phyloP scores from a whole-genome alignment of 2,329 filamentous ascomycete genomes.

The Epichloe sibirici region DNA sequence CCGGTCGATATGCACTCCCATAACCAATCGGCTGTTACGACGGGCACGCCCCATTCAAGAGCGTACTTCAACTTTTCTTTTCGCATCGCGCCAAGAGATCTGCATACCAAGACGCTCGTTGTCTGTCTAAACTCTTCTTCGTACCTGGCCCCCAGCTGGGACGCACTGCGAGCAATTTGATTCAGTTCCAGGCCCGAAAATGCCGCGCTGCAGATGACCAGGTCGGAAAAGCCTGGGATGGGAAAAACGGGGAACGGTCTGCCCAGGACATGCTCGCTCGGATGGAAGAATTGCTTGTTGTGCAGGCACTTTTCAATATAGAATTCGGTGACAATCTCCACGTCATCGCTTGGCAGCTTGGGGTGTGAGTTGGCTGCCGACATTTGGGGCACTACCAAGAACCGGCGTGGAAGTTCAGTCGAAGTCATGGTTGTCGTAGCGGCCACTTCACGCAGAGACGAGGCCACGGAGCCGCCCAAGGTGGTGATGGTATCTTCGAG shows the following conservation, averaged over 20 bases:
- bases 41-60: constrained; percentile 60
- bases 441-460: constrained; percentile 29
- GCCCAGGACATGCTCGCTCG: constrained; percentile 58
- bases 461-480: constrained; percentile 32
- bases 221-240: constrained; percentile 53
- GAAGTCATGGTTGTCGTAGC: constrained; percentile 13
- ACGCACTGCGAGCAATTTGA: constrained; percentile 67
- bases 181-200: constrained; percentile 77
- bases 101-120: constrained; percentile 69
- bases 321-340: constrained; percentile 67
- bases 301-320: constrained; percentile 86
- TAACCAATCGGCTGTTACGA: constrained; percentile 75
- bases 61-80: constrained; percentile 73
- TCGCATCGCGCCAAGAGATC: constrained; percentile 41
- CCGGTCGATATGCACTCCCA: constrained; percentile 63
- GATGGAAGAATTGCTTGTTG: constrained; percentile 57
- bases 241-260: constrained; percentile 63
- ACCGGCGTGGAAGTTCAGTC: constrained; percentile 25
- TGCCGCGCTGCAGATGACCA: constrained; percentile 68
- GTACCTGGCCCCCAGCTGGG: constrained; percentile 68
- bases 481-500: constrained; percentile 35
- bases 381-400: constrained; percentile 42
- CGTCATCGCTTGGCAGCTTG: constrained; percentile 20
- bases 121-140: constrained; percentile 61
- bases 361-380: constrained; percentile 35